Percentiles rank a stretch among this genome's conserved stretches.
Conservation (phyloP, 1,284 basidiomycete genomes). For the Ganoderma resinaceum region DNA sequence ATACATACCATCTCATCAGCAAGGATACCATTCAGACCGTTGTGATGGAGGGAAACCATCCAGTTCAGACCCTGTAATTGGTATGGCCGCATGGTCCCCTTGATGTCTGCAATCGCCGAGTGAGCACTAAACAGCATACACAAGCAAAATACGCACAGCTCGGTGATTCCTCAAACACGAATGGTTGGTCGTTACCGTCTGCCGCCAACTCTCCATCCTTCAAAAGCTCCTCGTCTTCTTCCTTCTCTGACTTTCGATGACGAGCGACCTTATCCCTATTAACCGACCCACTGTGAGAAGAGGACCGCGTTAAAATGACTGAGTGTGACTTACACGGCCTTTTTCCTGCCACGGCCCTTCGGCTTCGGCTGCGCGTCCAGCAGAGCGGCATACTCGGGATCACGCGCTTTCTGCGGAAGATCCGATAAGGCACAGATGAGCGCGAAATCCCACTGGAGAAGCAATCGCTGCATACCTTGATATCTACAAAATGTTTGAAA, state of each 20-base stretch:
- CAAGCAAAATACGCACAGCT: slow-evolving; percentile 65
- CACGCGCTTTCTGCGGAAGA: slow-evolving; percentile 75
- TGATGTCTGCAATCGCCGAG: slow-evolving; percentile 66
- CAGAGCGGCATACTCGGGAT: slow-evolving; percentile 93
- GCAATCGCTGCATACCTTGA: slow-evolving; percentile 67
- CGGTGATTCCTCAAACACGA: slow-evolving; percentile 92
- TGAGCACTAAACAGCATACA: slow-evolving; percentile 11
- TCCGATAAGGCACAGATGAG: neutral
- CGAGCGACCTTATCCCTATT: slow-evolving; percentile 78
- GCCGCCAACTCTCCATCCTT: slow-evolving; percentile 85
- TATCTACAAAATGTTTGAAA: slow-evolving; percentile 95
- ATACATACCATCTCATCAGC: slow-evolving; percentile 90
- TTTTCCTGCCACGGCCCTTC: slow-evolving; percentile 84
- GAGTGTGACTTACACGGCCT: slow-evolving; percentile 62
- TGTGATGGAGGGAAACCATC: slow-evolving; percentile 95
- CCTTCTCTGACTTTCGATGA: slow-evolving; percentile 96
- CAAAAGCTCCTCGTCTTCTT: slow-evolving; percentile 95
- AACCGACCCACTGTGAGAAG: neutral
- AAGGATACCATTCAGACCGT: slow-evolving; percentile 92
- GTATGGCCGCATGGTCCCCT: slow-evolving; percentile 92
- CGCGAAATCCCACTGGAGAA: neutral
- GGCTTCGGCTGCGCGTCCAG: slow-evolving; percentile 86
- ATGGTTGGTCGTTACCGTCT: slow-evolving; percentile 85
- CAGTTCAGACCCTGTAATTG: slow-evolving; percentile 97
- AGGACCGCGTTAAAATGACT: neutral